phyloP scores from a whole-genome alignment of 352 stramenopile species.

The Aphanomyces stellatus region DNA sequence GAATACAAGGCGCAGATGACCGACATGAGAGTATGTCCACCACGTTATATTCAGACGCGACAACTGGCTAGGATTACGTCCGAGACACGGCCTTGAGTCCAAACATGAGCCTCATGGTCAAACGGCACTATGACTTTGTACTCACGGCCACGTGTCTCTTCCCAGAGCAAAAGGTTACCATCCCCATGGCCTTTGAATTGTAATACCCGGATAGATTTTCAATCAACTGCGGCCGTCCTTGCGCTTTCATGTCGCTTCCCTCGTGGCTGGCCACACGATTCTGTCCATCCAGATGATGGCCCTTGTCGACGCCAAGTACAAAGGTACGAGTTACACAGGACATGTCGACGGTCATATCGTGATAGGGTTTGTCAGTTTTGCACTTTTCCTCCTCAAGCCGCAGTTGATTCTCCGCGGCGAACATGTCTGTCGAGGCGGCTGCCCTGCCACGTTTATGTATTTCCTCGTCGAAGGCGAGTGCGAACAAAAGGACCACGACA shows the following conservation, averaged over 20 bases:
- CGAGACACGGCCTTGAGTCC: constrained; percentile 45
- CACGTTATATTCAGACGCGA: not conserved
- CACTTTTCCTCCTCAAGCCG: constrained; percentile 70
- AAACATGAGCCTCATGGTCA: constrained; percentile 55
- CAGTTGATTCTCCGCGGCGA: constrained; percentile 58
- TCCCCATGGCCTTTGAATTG: not conserved
- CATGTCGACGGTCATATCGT: too few species aligned
- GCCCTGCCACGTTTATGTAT: constrained; percentile 66
- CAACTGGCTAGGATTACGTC: constrained; percentile 62
- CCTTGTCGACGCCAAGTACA: constrained; percentile 78
- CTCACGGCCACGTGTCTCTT: constrained; percentile 37
- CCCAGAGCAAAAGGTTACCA: constrained; percentile 58
- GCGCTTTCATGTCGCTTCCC: constrained; percentile 63
- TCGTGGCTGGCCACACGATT: constrained; percentile 64
- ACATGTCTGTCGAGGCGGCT: constrained; percentile 61
- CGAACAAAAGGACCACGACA: constrained; percentile 59
- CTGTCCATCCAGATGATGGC: constrained; percentile 77
- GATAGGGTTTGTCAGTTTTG: constrained; percentile 67
- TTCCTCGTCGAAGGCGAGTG: constrained; percentile 80
- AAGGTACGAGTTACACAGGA: too few species aligned
- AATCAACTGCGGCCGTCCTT: constrained; percentile 70
- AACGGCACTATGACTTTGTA: constrained; percentile 22
- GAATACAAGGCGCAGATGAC: constrained; percentile 68
- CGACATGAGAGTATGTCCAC: constrained; percentile 63
- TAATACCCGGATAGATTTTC: too few species aligned